Evolutionary conservation across 2,329 filamentous ascomycete species (phyloP), one percentile per base, ranked within the genome.

Genomic region (Cladosporium cucumerinum): DNA sequence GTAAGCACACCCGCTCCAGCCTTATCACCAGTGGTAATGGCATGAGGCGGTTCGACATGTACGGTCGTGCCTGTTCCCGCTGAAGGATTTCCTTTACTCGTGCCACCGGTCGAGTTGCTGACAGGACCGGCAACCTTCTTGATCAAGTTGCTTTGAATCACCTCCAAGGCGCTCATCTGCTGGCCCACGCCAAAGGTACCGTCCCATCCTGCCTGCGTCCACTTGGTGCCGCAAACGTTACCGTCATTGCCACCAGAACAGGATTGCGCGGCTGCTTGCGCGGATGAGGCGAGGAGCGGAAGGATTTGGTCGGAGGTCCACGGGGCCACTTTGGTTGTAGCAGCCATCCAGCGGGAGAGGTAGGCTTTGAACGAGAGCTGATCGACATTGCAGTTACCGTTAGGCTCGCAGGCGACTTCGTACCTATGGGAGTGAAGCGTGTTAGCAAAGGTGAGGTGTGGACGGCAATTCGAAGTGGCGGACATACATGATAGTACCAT

Each of bases 1-100:
- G 90, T 93, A 59, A 87, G 68, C 66, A 92, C 84, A 12, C 85
- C 85, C 43, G 89, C 90, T 12, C 89, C 90, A 5, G 85, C 88
- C 67, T 80, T 85, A 71, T 92, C 89, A 8, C 82, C 86, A 1
- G 80, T 80, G 2, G 84, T 85, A 39, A 87, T 80, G 8, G 57
- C 70, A 18, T 63, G 70, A 36, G 68, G 69, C 8, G 74, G 67
- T 23, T 69, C 57, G 10, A 64, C 60, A 11, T 39, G 49, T 65
- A 51, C 66, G 52, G 73, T 72, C 10, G 75, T 70, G 61, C 74
- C 74, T 11, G 77, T 73, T 61, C 79, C 79, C 21, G 79, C 79
- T 30, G 70, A 72, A 5, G 78, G 77, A 57, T 85, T 72, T n/a
- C 82, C 81, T 65, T 73, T 67, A 28, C 78, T 82, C 36, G 79